Evolutionary conservation across 1,284 basidiomycete genomes (phyloP).

Genomic region (Tylopilus sp.): DNA sequence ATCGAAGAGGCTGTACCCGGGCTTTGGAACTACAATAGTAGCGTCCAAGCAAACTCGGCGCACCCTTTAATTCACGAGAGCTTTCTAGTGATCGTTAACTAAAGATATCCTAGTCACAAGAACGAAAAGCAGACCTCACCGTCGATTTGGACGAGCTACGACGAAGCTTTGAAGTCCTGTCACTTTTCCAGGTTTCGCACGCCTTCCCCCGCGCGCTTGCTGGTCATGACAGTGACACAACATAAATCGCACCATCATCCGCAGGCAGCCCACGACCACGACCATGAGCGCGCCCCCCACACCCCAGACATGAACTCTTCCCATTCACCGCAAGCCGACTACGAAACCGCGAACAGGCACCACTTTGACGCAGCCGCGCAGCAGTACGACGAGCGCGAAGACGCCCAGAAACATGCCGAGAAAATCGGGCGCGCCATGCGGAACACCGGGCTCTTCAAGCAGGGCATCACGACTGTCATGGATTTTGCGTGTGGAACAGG

Average conservation of each 20-base stretch:
- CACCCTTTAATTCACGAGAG: not conserved
- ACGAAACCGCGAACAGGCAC: constrained; percentile 22
- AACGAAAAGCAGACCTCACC: too few species aligned
- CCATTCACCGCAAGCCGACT: not conserved
- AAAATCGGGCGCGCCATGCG: constrained; percentile 43
- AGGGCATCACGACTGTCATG: constrained; percentile 53
- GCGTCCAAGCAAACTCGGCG: constrained; percentile 1
- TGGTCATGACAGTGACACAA: too few species aligned
- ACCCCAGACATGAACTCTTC: not conserved
- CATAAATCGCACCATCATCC: too few species aligned
- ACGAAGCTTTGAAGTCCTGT: too few species aligned
- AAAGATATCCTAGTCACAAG: too few species aligned
- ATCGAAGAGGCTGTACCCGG: constrained; percentile 13
- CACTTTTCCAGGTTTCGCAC: too few species aligned
- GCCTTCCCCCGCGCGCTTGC: too few species aligned
- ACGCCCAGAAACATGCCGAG: constrained; percentile 25
- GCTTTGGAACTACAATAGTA: not conserved
- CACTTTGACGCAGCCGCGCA: constrained; percentile 24
- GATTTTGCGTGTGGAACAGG: constrained; percentile 73
- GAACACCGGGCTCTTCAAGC: constrained; percentile 48
- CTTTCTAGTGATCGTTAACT: too few species aligned
- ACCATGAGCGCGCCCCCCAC: not conserved
- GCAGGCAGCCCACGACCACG: too few species aligned
- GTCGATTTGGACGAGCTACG: too few species aligned
- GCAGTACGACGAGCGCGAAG: constrained; percentile 28